Evolutionary conservation across 108 stramenopile species (phyloP).

Genomic region (Skeletonema potamos): DNA sequence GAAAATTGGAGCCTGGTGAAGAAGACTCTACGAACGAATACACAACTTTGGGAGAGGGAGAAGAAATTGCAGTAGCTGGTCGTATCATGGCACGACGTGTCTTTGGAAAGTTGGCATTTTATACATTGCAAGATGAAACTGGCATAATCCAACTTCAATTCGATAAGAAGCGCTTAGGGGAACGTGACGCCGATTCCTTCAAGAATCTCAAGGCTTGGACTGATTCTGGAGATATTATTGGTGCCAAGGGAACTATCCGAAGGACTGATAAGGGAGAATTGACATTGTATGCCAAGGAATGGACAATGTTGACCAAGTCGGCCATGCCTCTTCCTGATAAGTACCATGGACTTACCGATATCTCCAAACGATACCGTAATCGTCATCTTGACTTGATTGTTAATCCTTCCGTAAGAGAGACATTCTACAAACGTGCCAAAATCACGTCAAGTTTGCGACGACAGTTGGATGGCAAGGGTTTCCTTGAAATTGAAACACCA

Average conservation of each 20-base stretch:
- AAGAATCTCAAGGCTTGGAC: slow-evolving; percentile 93
- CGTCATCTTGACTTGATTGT: slow-evolving; percentile 96
- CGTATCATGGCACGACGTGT: slow-evolving; percentile 94
- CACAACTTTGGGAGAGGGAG: slow-evolving; percentile 42
- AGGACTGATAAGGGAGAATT: slow-evolving; percentile 97
- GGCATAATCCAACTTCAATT: slow-evolving; percentile 93
- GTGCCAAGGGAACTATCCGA: slow-evolving; percentile 89
- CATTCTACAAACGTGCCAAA: slow-evolving; percentile 88
- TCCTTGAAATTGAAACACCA: slow-evolving; percentile 99
- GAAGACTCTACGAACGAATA: slow-evolving; percentile 56
- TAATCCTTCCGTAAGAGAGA: slow-evolving; percentile 90
- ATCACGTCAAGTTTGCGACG: slow-evolving; percentile 90
- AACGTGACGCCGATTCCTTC: slow-evolving; percentile 62
- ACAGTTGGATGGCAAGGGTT: slow-evolving; percentile 87
- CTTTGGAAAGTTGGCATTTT: slow-evolving; percentile 97
- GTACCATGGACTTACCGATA: slow-evolving; percentile 93
- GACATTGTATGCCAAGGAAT: slow-evolving; percentile 90
- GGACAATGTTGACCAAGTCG: slow-evolving; percentile 97
- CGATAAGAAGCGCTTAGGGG: slow-evolving; percentile 84
- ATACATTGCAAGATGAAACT: slow-evolving; percentile 90
- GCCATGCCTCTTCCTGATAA: slow-evolving; percentile 95
- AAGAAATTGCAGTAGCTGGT: slow-evolving; percentile 86
- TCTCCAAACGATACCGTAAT: slow-evolving; percentile 92
- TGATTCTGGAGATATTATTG: slow-evolving; percentile 94
- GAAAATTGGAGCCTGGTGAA: slow-evolving; percentile 70